Evolutionary conservation across 1,139 yeast genomes (phyloP), one percentile per base, ranked within the genome.

Genomic region (Geotrichum carabidarum): DNA sequence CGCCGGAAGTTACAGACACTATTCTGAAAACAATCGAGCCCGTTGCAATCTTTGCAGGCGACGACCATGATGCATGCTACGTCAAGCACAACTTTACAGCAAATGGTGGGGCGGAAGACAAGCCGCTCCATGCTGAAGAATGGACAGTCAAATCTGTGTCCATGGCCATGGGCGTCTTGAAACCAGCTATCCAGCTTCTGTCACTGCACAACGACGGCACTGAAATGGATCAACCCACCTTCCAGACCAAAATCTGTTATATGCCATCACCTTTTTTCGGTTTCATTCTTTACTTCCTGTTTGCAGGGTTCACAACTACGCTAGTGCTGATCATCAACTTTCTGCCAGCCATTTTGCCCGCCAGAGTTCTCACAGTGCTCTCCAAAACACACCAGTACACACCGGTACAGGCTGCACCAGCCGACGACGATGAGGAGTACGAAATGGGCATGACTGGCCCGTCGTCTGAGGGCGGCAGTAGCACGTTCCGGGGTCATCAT

Each of bases 1-100:
- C 81, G 40, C 74, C 78, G 34, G 79, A 78, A 4, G 65, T 85
- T 4, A 76, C 93, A 0, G 76, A 80, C 46, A 74, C 76, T 17
- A 76, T 93, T 6, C 68, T 93, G 44, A 66, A 75, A 4, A 70
- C 71, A 2, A 67, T 89, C 1, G 73, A 77, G 52, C 99, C 99
- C 0, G 72, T 73, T 15, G 71, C 85, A 6, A 76, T 88, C 1
- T 87, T 90, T 66, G 83, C 95, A 3, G 99, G 99, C 0, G 99
- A 93, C 67, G 99, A 93, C 68, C 99, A 93, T 71, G 99, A 93
- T 68, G 91, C 89, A 61, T 93, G 99, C 70, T 90, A 86, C 60
- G 79, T 86, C 14, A 70, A 72, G 9, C 96, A 90, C 64, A 69
- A 77, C 1, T 81, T 77, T 51, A 45, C 47, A 11, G 27, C 36